A percentile compares a stretch with the other conserved stretches of the same genome.
Conservation (phyloP, 2,329 filamentous ascomycete genomes). For the Verticillium nonalfalfae region DNA sequence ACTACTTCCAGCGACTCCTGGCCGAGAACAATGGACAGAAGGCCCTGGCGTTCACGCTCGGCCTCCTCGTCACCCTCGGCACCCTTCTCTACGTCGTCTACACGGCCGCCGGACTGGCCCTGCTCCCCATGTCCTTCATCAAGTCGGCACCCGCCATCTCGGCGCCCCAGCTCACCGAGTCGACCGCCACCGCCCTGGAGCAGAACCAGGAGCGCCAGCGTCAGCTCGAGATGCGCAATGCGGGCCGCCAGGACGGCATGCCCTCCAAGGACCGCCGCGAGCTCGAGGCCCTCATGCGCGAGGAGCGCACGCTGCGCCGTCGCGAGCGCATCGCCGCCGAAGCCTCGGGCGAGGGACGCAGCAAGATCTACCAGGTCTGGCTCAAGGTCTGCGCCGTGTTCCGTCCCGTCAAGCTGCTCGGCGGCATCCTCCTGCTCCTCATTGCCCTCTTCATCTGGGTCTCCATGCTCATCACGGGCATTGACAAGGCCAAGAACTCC, state of each 20-base stretch:
- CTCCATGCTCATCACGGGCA: conserved; percentile 90
- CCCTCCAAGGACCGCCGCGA: conserved; percentile 83
- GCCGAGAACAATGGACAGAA: conserved; percentile 87
- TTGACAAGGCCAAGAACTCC: conserved; percentile 96
- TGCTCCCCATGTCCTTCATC: conserved; percentile 86
- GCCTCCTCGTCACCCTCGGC: conserved; percentile 81
- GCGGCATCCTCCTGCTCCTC: conserved; percentile 71
- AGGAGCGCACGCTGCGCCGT: conserved; percentile 87
- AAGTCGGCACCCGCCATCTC: conserved; percentile 86
- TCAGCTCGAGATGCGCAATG: conserved; percentile 80
- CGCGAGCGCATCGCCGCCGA: conserved; percentile 84
- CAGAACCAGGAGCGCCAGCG: conserved; percentile 87
- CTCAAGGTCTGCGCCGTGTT: conserved; percentile 76
- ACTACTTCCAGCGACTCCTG: conserved; percentile 84
- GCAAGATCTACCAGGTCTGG: conserved; percentile 69
- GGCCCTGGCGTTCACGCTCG: conserved; percentile 82
- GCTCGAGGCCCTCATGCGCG: conserved; percentile 76
- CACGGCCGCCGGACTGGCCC: conserved; percentile 79
- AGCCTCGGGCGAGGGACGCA: conserved; percentile 69
- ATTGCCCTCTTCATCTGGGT: conserved; percentile 73
- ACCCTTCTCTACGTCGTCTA: conserved; percentile 84
- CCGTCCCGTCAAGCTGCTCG: conserved; percentile 80
- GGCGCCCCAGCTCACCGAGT: conserved; percentile 69
- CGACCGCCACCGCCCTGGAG: conserved; percentile 73
- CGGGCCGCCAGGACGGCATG: conserved; percentile 67